phyloP scores from a whole-genome alignment of 768 basidiomycete species.

The button mushroom (Agaricus bisporus) region DNA sequence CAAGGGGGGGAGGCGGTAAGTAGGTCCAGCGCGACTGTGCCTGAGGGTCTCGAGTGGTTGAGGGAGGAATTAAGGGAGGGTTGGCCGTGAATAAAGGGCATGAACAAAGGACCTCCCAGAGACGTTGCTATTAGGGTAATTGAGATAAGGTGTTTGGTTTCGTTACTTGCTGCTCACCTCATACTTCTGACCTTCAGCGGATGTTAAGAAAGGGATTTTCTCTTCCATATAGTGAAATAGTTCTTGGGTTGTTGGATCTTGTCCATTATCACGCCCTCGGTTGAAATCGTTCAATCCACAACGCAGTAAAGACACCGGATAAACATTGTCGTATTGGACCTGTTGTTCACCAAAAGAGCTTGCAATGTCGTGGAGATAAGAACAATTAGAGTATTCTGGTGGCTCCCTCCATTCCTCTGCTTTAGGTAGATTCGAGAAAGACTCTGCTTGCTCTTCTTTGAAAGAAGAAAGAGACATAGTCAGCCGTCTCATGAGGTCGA shows the following conservation, averaged over 20 bases:
- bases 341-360: constrained; percentile 23
- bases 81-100: constrained; percentile 45
- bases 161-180: constrained; percentile 39
- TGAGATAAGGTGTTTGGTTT: background rate
- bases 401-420: constrained; percentile 46
- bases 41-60: constrained; percentile 17
- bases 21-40: constrained; percentile 32
- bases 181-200: constrained; percentile 43
- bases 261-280: constrained; percentile 26
- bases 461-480: constrained; percentile 49
- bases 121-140: constrained; percentile 28
- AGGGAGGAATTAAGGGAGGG: constrained; percentile 13
- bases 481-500: constrained; percentile 46
- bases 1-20: constrained; percentile 21
- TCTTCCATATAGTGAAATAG: constrained; percentile 53
- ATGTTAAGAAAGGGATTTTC: constrained; percentile 51
- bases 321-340: constrained; percentile 27
- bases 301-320: constrained; percentile 52
- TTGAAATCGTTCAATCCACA: constrained; percentile 51
- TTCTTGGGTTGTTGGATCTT: constrained; percentile 47
- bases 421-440: constrained; percentile 52
- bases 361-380: constrained; percentile 38
- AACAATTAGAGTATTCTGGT: constrained; percentile 33
- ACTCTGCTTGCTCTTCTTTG: constrained; percentile 48
- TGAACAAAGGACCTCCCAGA: constrained; percentile 59